A percentile compares a stretch with the other conserved stretches of the same genome.
These are phyloP conservation scores for Stramenopiles sp. DNA, from an alignment of 352 stramenopile genomes.

Conservation along the genomic window DNA sequence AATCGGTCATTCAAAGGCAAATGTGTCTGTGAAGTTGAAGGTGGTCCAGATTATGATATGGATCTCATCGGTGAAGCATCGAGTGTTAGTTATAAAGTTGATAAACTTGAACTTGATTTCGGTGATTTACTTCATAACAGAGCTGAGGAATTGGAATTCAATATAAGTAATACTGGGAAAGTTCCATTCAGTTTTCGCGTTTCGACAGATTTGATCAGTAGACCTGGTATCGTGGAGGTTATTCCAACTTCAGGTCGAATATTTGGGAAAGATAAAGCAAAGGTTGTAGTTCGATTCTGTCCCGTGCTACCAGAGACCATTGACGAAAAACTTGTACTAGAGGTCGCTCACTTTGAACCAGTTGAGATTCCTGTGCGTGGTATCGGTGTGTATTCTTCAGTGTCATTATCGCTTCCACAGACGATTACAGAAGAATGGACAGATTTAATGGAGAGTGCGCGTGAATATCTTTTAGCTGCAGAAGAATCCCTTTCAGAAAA, in stretches of 20 bases:
- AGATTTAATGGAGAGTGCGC: too few relatives aligned
- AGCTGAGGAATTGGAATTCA: slow-evolving; percentile 49
- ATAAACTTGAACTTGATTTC: slow-evolving; percentile 57
- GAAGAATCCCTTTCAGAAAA: too few relatives aligned
- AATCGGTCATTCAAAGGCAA: slow-evolving; percentile 49
- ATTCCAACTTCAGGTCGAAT: slow-evolving; percentile 36
- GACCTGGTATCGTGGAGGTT: slow-evolving; percentile 27
- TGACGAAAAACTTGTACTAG: slow-evolving; percentile 40
- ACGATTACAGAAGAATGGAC: slow-evolving; percentile 8
- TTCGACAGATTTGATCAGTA: slow-evolving; percentile 16
- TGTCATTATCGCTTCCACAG: slow-evolving; percentile 44
- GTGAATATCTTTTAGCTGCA: too few relatives aligned
- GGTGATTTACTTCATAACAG: slow-evolving; percentile 60
- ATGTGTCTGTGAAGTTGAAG: slow-evolving; percentile 54
- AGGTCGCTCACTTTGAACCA: slow-evolving; percentile 68
- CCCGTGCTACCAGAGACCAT: slow-evolving; percentile 45
- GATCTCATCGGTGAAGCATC: slow-evolving; percentile 44
- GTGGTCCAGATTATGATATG: slow-evolving; percentile 60
- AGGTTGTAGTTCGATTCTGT: slow-evolving; percentile 35
- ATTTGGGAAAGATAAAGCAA: slow-evolving; percentile 40
- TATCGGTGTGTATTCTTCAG: slow-evolving; percentile 42
- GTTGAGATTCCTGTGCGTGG: slow-evolving; percentile 46
- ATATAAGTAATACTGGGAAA: slow-evolving; percentile 52
- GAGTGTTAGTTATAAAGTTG: slow-evolving; percentile 47
- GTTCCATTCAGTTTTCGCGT: slow-evolving; percentile 47